A percentile compares a stretch with the other conserved stretches of the same genome.
Evolutionary conservation across 345 rosid species (phyloP).

Genomic region (Sisymbrium altissimum): DNA sequence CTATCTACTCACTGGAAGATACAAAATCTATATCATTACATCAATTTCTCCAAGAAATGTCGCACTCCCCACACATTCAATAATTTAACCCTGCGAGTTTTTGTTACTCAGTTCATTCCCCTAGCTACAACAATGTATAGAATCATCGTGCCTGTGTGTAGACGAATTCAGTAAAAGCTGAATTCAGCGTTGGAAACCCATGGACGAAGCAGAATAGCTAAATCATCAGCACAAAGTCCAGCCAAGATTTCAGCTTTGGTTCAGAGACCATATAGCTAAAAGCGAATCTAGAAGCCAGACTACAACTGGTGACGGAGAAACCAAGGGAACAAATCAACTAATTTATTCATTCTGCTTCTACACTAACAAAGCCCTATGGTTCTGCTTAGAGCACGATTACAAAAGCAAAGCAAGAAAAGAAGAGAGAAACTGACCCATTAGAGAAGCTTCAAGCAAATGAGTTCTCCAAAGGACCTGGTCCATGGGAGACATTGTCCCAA

Average conservation of each 20-base stretch:
- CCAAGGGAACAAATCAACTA: not conserved
- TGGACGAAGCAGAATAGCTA: not conserved
- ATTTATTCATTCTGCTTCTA: not conserved
- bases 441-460: slow-evolving; percentile 94
- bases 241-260: slow-evolving; percentile 6
- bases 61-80: not conserved
- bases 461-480: slow-evolving; percentile 99
- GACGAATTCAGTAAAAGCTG: not conserved
- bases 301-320: not conserved
- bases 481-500: slow-evolving; percentile 98
- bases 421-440: slow-evolving; percentile 53
- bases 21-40: not conserved
- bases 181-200: not conserved
- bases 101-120: not conserved
- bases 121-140: not conserved
- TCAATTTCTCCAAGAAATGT: not conserved
- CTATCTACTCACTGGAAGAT: not conserved
- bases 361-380: not conserved
- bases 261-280: slow-evolving; percentile 9
- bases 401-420: not conserved
- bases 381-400: not conserved
- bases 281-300: not conserved
- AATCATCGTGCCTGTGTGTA: not conserved
- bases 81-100: not conserved
- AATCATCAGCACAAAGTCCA: not conserved